These are phyloP conservation scores for Senna siamea DNA, from an alignment of 306 rosid genomes.

Conservation along the genomic window DNA sequence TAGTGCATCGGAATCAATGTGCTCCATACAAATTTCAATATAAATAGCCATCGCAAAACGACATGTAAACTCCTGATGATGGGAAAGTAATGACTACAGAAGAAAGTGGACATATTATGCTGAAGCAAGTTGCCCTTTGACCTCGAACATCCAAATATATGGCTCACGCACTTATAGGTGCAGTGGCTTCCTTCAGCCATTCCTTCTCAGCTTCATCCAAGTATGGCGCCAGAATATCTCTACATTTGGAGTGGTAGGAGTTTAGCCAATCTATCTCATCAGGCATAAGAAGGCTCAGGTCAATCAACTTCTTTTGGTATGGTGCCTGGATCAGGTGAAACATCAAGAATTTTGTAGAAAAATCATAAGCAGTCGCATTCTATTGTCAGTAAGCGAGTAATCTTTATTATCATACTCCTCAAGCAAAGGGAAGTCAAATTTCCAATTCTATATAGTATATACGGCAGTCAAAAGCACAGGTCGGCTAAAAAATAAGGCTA, in stretches of 20 bases:
- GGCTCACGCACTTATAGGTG: slow-evolving; percentile 61
- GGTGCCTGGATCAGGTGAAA: slow-evolving; percentile 71
- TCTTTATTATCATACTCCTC: background rate
- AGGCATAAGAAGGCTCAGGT: slow-evolving; percentile 59
- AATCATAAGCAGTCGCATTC: slow-evolving; percentile 18
- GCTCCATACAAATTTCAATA: slow-evolving; percentile 14
- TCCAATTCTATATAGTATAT: background rate
- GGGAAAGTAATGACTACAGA: slow-evolving; percentile 5
- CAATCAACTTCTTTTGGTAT: slow-evolving; percentile 83
- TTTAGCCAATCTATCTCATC: slow-evolving; percentile 89
- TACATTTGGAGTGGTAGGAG: slow-evolving; percentile 78
- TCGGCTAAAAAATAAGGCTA: slow-evolving; percentile 5
- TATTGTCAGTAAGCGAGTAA: background rate
- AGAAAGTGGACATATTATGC: slow-evolving; percentile 30
- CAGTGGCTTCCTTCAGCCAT: slow-evolving; percentile 92
- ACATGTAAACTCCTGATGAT: slow-evolving; percentile 17
- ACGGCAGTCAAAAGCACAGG: background rate
- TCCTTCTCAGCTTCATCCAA: slow-evolving; percentile 72
- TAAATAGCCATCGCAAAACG: slow-evolving; percentile 5
- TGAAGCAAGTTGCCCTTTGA: background rate
- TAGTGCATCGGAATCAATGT: background rate
- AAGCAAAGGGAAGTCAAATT: background rate
- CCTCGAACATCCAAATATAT: background rate
- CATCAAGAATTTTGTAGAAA: slow-evolving; percentile 27
- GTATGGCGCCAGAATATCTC: slow-evolving; percentile 68